Evolutionary conservation across 1,284 basidiomycete species (phyloP).

Genomic region (Fomitopsis betulina): DNA sequence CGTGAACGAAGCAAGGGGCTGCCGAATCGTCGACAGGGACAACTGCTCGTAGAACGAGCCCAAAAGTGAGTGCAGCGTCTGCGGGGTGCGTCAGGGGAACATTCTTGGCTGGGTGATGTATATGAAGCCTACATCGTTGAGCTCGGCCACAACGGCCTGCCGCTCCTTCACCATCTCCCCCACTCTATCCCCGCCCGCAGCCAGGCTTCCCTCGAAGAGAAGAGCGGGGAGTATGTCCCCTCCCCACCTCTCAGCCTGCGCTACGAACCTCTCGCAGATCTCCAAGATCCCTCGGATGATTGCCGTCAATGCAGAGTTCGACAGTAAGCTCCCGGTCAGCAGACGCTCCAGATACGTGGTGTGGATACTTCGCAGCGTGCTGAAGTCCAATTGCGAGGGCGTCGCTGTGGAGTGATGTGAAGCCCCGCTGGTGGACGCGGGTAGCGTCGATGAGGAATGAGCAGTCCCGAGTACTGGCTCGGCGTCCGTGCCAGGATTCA

Average conservation of each 20-base stretch:
- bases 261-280: slow-evolving; percentile 79
- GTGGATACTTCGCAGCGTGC: slow-evolving; percentile 78
- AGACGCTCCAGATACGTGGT: slow-evolving; percentile 78
- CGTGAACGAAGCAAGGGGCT: slow-evolving; percentile 49
- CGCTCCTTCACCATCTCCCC: slow-evolving; percentile 71
- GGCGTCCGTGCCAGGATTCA: not conserved
- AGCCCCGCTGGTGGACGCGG: slow-evolving; percentile 19
- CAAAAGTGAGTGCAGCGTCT: slow-evolving; percentile 61
- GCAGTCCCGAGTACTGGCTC: slow-evolving; percentile 7
- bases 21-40: slow-evolving; percentile 66
- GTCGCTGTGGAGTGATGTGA: slow-evolving; percentile 15
- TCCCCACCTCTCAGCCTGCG: slow-evolving; percentile 87
- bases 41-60: slow-evolving; percentile 77
- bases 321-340: slow-evolving; percentile 74
- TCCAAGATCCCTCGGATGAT: slow-evolving; percentile 73
- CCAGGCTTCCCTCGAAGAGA: slow-evolving; percentile 72
- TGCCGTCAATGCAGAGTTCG: slow-evolving; percentile 58
- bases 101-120: slow-evolving; percentile 6
- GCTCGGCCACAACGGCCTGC: slow-evolving; percentile 59
- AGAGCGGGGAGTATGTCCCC: slow-evolving; percentile 85
- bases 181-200: slow-evolving; percentile 50
- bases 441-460: slow-evolving; percentile 13
- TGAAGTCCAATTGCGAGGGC: slow-evolving; percentile 66
- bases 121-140: slow-evolving; percentile 54
- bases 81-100: not conserved